These are phyloP conservation scores for Neocallimastix lanati DNA, from an alignment of 192 early-diverging fungal species.

Conservation along the genomic window DNA sequence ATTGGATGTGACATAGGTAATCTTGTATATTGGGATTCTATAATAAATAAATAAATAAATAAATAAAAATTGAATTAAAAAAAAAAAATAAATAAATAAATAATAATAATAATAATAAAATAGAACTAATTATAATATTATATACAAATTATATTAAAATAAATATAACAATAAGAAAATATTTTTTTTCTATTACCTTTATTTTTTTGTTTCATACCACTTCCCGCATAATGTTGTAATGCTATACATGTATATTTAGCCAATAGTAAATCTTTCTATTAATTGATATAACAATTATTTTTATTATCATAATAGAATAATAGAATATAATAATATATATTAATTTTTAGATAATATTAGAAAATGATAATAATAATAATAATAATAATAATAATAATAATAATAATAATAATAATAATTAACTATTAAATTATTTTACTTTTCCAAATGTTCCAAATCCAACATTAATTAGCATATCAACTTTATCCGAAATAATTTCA, in stretches of 20 bases:
- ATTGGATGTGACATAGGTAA: slow-evolving; percentile 37
- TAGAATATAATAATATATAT: too few species aligned
- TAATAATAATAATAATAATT: too few species aligned
- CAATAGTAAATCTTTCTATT: slow-evolving; percentile 59
- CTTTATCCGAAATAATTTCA: slow-evolving; percentile 65
- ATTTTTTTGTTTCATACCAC: slow-evolving; percentile 22
- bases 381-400: too few species aligned
- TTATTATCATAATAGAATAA: too few species aligned
- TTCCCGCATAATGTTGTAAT: slow-evolving; percentile 58
- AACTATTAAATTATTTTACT: slow-evolving; percentile 14
- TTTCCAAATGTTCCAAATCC: slow-evolving; percentile 72
- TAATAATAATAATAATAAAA: too few species aligned
- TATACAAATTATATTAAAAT: not conserved
- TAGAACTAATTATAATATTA: too few species aligned
- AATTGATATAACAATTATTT: too few species aligned
- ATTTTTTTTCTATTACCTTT: slow-evolving; percentile 41
- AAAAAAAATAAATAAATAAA: too few species aligned
- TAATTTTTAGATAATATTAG: too few species aligned
- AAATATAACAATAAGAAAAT: too few species aligned
- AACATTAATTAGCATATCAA: slow-evolving; percentile 61
- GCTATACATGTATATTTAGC: slow-evolving; percentile 86
- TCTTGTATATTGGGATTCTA: slow-evolving; percentile 7
- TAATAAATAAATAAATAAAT: not conserved
- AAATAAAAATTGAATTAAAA: too few species aligned
- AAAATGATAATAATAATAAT: too few species aligned